phyloP scores from a whole-genome alignment of 164 flowering plant genomes.

The Macadamia tetraphylla region DNA sequence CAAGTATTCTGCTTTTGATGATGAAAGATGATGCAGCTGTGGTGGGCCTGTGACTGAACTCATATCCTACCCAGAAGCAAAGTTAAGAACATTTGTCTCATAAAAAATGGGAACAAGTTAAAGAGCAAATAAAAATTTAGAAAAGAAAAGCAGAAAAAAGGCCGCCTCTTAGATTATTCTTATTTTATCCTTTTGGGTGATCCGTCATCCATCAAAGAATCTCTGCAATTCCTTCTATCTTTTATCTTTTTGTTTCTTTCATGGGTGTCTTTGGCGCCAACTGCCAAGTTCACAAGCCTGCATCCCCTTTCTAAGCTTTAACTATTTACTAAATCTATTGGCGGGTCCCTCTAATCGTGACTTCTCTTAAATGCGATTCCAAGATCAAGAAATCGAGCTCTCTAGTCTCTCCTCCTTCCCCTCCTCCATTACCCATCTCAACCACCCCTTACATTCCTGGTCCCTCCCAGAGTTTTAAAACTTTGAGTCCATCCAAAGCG shows the following conservation, averaged over 20 bases:
- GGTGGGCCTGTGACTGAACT: too few species aligned
- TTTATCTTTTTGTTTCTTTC: neutral
- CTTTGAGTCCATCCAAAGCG: slow-evolving; percentile 46
- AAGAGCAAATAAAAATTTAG: too few species aligned
- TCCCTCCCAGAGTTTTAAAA: slow-evolving; percentile 8
- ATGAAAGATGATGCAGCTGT: too few species aligned
- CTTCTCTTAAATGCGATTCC: slow-evolving; percentile 21
- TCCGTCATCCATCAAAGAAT: neutral
- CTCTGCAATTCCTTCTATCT: neutral
- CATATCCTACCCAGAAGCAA: too few species aligned
- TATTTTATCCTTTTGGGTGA: too few species aligned
- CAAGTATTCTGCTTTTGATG: too few species aligned
- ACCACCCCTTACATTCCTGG: slow-evolving; percentile 19
- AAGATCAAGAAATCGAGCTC: slow-evolving; percentile 19
- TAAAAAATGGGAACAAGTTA: too few species aligned
- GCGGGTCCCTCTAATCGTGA: slow-evolving; percentile 21
- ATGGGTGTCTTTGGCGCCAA: slow-evolving; percentile 15
- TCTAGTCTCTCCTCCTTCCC: slow-evolving; percentile 8
- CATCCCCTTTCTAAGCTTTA: slow-evolving; percentile 3
- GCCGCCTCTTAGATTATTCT: too few species aligned
- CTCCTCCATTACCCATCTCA: slow-evolving; percentile 11
- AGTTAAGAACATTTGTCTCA: too few species aligned
- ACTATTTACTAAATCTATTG: neutral
- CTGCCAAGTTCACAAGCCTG: slow-evolving; percentile 12
- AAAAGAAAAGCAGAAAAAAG: too few species aligned